Base-by-base conservation (phyloP, 495 filamentous ascomycete genomes). In the Lophiotrema nucula region DNA sequence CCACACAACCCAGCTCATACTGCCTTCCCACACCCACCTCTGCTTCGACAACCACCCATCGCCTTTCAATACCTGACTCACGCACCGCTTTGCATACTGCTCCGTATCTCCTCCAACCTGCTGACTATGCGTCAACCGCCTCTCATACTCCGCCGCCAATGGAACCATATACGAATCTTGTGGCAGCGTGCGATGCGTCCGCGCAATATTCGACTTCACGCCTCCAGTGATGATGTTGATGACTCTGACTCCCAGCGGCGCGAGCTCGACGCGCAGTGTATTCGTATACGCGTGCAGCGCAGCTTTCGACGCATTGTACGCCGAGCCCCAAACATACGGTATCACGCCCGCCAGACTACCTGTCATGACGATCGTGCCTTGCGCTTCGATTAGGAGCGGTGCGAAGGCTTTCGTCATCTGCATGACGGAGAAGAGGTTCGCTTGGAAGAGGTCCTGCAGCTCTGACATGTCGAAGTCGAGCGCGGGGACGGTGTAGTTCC, bases 281-380 rank as follows among this genome's bases (percentile, higher is more conserved):
- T 86, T 77, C 60, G 74, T 79, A 56, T 82, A 84, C 2, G 77
- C 74, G 55, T 84, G 81, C 46, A 86, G 59, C 5, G 85, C 85
- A 1, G 83, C 82, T 70, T 87, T 88, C 31, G 77, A 79, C 15
- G 83, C 81, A 65, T 81, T 83, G 69, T 88, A 87, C 19, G 80
- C 73, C 0, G 78, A 25, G 26, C 63, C 65, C 39, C 66, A 70
- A 2, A 61, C 67, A 38, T 72, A 73, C 4, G 68, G 69, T 59
- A 85, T 79, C 22, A 81, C 69, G 12, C 70, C 83, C 15, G 83
- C 80, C 10, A 86, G 54, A 27, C 75, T 79, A 13, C 83, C 83
- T 62, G 84, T 75, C 55, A 83, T 79, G 8, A 85, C 80, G 66
- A 86, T 84, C 0, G 79, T 83, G 13, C 83, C 83, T 53, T 81